These are phyloP conservation scores for Glycine soja DNA, from an alignment of 306 rosid genomes.

Conservation along the genomic window DNA sequence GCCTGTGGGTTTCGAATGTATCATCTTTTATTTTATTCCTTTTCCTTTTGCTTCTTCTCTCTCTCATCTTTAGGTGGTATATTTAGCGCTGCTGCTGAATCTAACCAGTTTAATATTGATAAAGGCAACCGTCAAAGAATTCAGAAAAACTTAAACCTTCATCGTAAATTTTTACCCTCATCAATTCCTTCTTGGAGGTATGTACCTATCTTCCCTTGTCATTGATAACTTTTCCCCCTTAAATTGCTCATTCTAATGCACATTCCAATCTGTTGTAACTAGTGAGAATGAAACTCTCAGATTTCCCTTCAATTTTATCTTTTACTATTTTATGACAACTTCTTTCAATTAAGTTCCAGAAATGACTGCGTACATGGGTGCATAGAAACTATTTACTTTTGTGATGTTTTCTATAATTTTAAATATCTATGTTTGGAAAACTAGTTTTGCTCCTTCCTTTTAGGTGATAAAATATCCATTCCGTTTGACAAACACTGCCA, in stretches of 20 bases:
- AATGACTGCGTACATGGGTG: background rate
- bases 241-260: background rate
- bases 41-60: conserved; percentile 2
- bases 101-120: conserved; percentile 38
- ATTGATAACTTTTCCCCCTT: conserved; percentile 1
- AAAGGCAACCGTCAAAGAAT: conserved; percentile 40
- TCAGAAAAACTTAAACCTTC: conserved; percentile 33
- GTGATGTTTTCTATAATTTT: conserved; percentile 13
- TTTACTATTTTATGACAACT: background rate
- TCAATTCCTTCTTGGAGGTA: conserved; percentile 67
- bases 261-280: background rate
- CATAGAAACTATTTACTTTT: background rate
- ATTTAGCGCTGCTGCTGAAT: conserved; percentile 34
- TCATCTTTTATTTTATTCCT: conserved; percentile 23
- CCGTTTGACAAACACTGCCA: background rate
- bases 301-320: background rate
- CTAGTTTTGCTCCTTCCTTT: background rate
- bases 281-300: background rate
- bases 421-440: background rate
- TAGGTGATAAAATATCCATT: background rate
- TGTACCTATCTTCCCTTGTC: conserved; percentile 49
- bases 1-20: conserved; percentile 18
- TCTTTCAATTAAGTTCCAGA: background rate
- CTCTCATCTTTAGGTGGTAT: conserved; percentile 47
- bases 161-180: conserved; percentile 57